These are phyloP conservation scores for Cystobasidiaceae sp. DNA, from an alignment of 1,284 basidiomycete genomes.

Conservation along the genomic window DNA sequence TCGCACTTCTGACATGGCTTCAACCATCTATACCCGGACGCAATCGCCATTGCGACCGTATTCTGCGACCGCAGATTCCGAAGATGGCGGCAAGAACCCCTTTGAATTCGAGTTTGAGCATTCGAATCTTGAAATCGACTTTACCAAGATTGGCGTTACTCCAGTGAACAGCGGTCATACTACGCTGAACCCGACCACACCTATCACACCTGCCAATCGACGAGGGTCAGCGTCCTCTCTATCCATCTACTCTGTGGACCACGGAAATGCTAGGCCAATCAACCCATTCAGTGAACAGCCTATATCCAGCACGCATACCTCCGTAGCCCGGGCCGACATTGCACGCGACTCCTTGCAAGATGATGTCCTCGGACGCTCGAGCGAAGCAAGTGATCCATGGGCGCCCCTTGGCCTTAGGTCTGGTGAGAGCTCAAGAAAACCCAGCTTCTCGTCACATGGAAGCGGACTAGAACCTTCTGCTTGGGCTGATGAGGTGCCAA, in stretches of 20 bases:
- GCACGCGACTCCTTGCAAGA: not conserved
- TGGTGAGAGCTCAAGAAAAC: not conserved
- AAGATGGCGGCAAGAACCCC: not conserved
- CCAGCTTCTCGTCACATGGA: not conserved
- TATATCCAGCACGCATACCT: not conserved
- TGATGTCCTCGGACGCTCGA: no score
- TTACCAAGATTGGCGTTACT: not conserved
- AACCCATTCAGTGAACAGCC: not conserved
- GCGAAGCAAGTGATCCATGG: no score
- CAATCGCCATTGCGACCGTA: not conserved
- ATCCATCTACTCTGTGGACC: conserved; percentile 9
- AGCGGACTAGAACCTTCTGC: conserved; percentile 1
- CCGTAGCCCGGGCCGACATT: not conserved
- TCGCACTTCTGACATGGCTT: not conserved
- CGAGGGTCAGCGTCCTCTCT: conserved; percentile 1
- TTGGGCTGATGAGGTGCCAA: conserved; percentile 1
- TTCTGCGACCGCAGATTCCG: not conserved
- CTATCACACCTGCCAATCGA: not conserved
- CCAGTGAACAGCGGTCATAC: conserved; percentile 1
- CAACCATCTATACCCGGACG: not conserved
- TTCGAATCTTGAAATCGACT: not conserved
- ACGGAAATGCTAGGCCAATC: not conserved
- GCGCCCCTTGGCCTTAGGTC: not conserved
- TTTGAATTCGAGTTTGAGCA: conserved; percentile 9
- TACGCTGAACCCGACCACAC: conserved; percentile 6